These are phyloP conservation scores for Globisporangium megalacanthum DNA, from an alignment of 352 stramenopile genomes.

Conservation along the genomic window DNA sequence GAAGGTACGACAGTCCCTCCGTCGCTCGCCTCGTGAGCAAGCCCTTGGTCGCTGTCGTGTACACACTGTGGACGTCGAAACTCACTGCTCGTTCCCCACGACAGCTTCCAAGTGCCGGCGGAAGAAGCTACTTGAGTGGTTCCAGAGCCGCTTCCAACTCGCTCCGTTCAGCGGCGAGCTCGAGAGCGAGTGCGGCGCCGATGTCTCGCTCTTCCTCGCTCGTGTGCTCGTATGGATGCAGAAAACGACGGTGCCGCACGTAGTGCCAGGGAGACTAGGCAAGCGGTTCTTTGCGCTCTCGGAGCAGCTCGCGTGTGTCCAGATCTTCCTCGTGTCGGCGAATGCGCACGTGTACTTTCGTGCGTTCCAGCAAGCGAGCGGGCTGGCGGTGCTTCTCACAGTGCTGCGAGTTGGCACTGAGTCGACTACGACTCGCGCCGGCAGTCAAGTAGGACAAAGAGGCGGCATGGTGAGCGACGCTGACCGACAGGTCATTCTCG, in stretches of 20 bases:
- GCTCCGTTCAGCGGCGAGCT: constrained; percentile 15
- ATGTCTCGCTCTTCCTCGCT: constrained; percentile 51
- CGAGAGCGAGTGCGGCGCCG: constrained; percentile 33
- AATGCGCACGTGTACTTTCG: constrained; percentile 35
- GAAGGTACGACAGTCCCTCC: constrained; percentile 27
- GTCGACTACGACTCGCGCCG: no score
- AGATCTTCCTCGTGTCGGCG: constrained; percentile 36
- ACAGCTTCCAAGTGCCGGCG: constrained; percentile 43
- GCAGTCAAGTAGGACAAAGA: constrained; percentile 3
- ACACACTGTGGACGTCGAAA: not conserved
- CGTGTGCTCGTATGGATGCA: constrained; percentile 66
- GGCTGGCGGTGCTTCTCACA: constrained; percentile 37
- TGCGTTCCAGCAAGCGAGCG: constrained; percentile 52
- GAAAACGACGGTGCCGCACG: constrained; percentile 18
- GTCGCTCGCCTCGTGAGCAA: not conserved
- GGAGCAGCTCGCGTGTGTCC: constrained; percentile 44
- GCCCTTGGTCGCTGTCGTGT: constrained; percentile 1
- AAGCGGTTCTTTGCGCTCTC: constrained; percentile 20
- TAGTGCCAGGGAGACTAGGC: not conserved
- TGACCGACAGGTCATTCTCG: constrained; percentile 28
- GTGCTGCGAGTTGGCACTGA: constrained; percentile 15
- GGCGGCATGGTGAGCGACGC: constrained; percentile 7
- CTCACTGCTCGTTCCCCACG: not conserved
- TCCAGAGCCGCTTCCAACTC: constrained; percentile 25
- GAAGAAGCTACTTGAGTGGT: constrained; percentile 51